phyloP scores from a whole-genome alignment of 2,329 filamentous ascomycete genomes.

The Amphichorda felina region DNA sequence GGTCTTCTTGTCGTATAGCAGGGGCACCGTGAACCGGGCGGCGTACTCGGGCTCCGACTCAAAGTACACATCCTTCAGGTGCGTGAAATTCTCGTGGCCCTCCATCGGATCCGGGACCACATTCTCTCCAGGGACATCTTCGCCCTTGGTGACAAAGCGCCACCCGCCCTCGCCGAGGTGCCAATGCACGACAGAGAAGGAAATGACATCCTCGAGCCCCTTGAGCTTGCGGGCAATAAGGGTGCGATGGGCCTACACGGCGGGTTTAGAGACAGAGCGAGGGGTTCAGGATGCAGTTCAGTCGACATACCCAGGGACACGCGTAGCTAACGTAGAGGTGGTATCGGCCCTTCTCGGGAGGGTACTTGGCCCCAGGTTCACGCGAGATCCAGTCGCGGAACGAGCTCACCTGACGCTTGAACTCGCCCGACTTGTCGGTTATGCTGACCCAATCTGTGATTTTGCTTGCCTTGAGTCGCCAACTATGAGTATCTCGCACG shows the following conservation, averaged over 20 bases:
- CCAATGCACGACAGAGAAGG: slow-evolving; percentile 81
- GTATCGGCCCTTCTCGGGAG: slow-evolving; percentile 79
- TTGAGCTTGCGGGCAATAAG: slow-evolving; percentile 85
- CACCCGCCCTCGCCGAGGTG: slow-evolving; percentile 65
- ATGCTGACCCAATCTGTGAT: slow-evolving; percentile 80
- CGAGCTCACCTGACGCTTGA: slow-evolving; percentile 74
- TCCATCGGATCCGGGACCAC: slow-evolving; percentile 58
- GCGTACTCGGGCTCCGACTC: slow-evolving; percentile 57
- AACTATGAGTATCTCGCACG: not conserved
- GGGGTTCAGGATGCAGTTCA: not conserved
- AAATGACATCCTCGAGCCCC: slow-evolving; percentile 77
- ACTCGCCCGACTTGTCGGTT: slow-evolving; percentile 73
- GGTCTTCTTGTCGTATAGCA: slow-evolving; percentile 68
- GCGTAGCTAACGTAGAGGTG: slow-evolving; percentile 93
- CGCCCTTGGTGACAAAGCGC: slow-evolving; percentile 63
- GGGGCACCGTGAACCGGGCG: slow-evolving; percentile 79
- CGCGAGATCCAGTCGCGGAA: slow-evolving; percentile 75
- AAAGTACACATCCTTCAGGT: slow-evolving; percentile 75
- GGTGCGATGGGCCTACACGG: slow-evolving; percentile 58
- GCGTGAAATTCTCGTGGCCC: slow-evolving; percentile 54
- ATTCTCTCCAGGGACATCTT: slow-evolving; percentile 39
- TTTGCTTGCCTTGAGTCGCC: slow-evolving; percentile 19
- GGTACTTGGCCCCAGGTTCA: slow-evolving; percentile 61
- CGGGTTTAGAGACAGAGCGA: not conserved
- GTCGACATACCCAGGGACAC: slow-evolving; percentile 66